Evolutionary conservation across 306 rosid genomes (phyloP).

Genomic region (Biancaea sappan): DNA sequence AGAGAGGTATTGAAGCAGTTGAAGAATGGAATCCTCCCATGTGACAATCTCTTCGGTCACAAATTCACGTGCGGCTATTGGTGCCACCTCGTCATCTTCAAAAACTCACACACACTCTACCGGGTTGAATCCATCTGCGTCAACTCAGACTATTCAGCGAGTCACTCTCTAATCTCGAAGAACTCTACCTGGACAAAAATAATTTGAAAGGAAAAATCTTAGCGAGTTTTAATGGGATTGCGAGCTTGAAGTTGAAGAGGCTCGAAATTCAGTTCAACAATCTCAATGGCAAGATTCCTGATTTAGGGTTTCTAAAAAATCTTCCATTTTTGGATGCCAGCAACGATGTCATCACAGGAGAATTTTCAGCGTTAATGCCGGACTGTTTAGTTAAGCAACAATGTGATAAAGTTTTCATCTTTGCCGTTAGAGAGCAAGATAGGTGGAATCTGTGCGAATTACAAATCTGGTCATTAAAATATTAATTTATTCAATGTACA

Average conservation of each 20-base stretch:
- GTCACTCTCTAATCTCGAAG: conserved; percentile 51
- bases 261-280: conserved; percentile 64
- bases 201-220: conserved; percentile 58
- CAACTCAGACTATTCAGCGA: conserved; percentile 67
- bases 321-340: conserved; percentile 58
- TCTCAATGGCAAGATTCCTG: conserved; percentile 56
- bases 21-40: conserved; percentile 57
- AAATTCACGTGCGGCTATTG: conserved; percentile 76
- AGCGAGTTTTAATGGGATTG: conserved; percentile 35
- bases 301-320: conserved; percentile 42
- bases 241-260: conserved; percentile 47
- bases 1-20: conserved; percentile 50
- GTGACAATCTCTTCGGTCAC: conserved; percentile 71
- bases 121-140: too few relatives aligned
- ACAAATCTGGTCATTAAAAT: too few relatives aligned
- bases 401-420: conserved; percentile 68
- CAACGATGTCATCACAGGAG: conserved; percentile 50
- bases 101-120: conserved; percentile 47
- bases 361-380: conserved; percentile 47
- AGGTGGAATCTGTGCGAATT: too few relatives aligned
- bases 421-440: conserved; percentile 63
- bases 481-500: too few relatives aligned
- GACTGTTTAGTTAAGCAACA: conserved; percentile 58
- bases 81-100: conserved; percentile 54
- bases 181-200: conserved; percentile 70